Evolutionary conservation across 305 asterid genomes (phyloP), one percentile per base, ranked within the genome.

Genomic region (Fraxinus angustifolia): DNA sequence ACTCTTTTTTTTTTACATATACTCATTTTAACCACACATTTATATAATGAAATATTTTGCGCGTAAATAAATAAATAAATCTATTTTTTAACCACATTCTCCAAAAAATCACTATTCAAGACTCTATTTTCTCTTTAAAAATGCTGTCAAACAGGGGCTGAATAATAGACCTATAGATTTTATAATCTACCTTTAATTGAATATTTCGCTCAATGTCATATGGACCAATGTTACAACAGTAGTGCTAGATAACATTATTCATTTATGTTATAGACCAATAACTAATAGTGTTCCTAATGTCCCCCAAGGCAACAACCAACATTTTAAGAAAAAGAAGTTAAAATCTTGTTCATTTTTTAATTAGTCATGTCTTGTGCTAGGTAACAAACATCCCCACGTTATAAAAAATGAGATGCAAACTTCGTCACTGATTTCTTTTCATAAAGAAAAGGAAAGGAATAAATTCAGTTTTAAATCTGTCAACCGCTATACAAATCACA

Each of bases 401-500:
- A 16, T 28, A 34, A 19, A 23, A 67, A 67, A 23, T 11, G 12
- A 12, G 35, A 67, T 11, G 38, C 36, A 28, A 67, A 67, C 5
- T 60, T 8, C 31, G 1, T 19, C 70, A 0, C 10, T 19, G 12
- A 58, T 19, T 58, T 58, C 68, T 58, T 21, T 58, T 17, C 28
- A 58, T 58, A 21, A 21, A 58, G 70, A 6, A 7, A 58, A 58
- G 12, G 30, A 6, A 58, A 58, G 62, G 34, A 26, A 30, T 1
- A 3, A 26, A 67, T 26, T 67, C 19, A 67, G 8, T 42, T 31
- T 5, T 60, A 62, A 31, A 74, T 48, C 65, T 4, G 77, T 62
- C 38, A 10, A 72, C 14, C 34, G 12, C 21, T 35, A 8, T 78
- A 17, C 11, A 73, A 83, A 75, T 90, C 90, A 91, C 84, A 91